Evolutionary conservation across 768 basidiomycete species (phyloP).

Genomic region (Pilatotrama ljubarskyi): DNA sequence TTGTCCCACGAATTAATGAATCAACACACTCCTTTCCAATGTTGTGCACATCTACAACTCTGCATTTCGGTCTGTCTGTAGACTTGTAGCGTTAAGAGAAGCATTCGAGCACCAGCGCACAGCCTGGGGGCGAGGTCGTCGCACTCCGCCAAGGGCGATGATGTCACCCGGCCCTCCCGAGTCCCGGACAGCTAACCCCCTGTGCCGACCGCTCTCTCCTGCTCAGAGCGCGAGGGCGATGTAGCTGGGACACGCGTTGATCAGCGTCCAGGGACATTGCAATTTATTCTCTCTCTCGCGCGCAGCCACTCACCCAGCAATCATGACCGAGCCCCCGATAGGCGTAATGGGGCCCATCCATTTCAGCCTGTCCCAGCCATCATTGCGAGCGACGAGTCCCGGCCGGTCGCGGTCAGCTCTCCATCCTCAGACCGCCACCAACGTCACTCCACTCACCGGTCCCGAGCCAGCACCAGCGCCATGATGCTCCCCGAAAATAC

Average conservation of each 20-base stretch:
- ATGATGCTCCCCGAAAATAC: conserved; percentile 69
- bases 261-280: conserved; percentile 3
- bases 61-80: too few relatives aligned
- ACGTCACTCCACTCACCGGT: conserved; percentile 36
- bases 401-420: neutral
- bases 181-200: neutral
- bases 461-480: conserved; percentile 49
- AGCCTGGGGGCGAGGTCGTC: too few relatives aligned
- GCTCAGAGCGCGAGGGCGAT: conserved; percentile 41
- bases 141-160: neutral
- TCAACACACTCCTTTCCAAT: conserved; percentile 1
- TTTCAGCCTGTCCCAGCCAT: conserved; percentile 37
- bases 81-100: too few relatives aligned
- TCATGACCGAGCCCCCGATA: conserved; percentile 62
- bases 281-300: neutral
- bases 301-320: conserved; percentile 55
- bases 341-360: conserved; percentile 68
- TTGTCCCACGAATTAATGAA: conserved; percentile 6
- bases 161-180: conserved; percentile 3
- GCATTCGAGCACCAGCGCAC: too few relatives aligned
- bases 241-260: conserved; percentile 47
- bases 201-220: neutral
- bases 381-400: neutral
- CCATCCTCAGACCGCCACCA: neutral
- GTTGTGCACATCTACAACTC: neutral